Conservation (phyloP, 2,329 filamentous ascomycete species). For the Pseudogymnoascus sp. region DNA sequence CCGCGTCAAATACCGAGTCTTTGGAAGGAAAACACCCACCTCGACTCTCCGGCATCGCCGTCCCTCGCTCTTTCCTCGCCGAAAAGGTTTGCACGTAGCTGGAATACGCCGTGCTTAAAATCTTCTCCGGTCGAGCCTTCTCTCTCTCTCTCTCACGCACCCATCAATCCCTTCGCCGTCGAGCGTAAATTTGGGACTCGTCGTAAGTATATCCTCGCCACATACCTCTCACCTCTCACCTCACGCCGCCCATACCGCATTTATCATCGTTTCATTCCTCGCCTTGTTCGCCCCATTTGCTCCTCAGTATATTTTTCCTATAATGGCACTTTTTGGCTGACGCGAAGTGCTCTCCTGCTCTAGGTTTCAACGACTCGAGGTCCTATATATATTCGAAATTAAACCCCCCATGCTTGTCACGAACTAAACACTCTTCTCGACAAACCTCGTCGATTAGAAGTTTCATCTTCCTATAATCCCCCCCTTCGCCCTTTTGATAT, state of each 20-base stretch:
- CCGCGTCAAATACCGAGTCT: conserved; percentile 3
- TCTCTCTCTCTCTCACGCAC: neutral
- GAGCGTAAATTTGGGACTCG: neutral
- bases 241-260: neutral
- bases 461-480: conserved; percentile 15
- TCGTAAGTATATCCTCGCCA: neutral
- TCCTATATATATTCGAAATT: conserved; percentile 16
- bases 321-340: conserved; percentile 8
- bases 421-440: conserved; percentile 18
- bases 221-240: conserved; percentile 8
- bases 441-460: conserved; percentile 16
- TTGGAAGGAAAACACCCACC: neutral
- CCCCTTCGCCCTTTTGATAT: conserved; percentile 8
- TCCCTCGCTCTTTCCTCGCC: conserved; percentile 13
- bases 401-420: conserved; percentile 19
- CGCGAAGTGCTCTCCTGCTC: conserved; percentile 6
- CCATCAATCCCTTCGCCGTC: conserved; percentile 1
- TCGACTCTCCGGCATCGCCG: neutral
- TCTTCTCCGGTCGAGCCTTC: conserved; percentile 12
- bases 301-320: neutral
- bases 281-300: neutral
- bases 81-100: conserved; percentile 21
- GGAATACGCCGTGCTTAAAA: conserved; percentile 24
- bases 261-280: conserved; percentile 7
- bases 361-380: conserved; percentile 20